phyloP scores from a whole-genome alignment of 352 stramenopile species.

The Poterioochromonas sp. region DNA sequence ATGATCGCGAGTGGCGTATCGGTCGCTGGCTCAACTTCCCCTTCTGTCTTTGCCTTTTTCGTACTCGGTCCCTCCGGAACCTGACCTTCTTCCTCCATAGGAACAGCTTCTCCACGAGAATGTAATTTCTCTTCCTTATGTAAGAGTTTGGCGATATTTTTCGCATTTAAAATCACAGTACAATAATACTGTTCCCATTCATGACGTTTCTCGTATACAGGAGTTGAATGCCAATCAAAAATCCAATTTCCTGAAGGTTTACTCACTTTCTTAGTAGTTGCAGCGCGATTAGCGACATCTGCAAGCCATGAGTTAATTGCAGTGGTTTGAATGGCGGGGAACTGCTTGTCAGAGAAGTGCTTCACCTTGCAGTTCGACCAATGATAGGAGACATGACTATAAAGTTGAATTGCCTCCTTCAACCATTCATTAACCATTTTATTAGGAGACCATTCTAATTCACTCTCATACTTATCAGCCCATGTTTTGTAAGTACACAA shows the following conservation, averaged over 20 bases:
- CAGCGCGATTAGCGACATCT: neutral
- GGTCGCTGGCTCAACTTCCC: neutral
- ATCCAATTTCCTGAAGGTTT: conserved; percentile 13
- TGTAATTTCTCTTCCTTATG: neutral
- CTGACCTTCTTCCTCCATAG: neutral
- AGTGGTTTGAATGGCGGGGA: neutral
- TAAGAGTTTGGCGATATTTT: neutral
- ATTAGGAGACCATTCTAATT: neutral
- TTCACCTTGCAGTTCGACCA: neutral
- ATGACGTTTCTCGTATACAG: neutral
- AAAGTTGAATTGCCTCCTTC: neutral
- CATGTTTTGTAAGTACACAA: conserved; percentile 16
- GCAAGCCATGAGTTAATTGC: neutral
- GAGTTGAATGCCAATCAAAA: neutral
- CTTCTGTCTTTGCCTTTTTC: neutral
- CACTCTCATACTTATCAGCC: neutral
- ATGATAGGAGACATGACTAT: conserved; percentile 14
- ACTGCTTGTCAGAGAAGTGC: neutral
- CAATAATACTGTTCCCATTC: conserved; percentile 7
- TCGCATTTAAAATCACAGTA: neutral
- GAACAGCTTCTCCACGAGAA: neutral
- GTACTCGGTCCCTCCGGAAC: neutral
- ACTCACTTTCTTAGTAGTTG: neutral
- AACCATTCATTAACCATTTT: conserved; percentile 11
- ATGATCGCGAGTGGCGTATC: neutral